Evolutionary conservation across 2,329 filamentous ascomycete genomes (phyloP), one percentile per base, ranked within the genome.

Genomic region (Metarhizium robertsii): DNA sequence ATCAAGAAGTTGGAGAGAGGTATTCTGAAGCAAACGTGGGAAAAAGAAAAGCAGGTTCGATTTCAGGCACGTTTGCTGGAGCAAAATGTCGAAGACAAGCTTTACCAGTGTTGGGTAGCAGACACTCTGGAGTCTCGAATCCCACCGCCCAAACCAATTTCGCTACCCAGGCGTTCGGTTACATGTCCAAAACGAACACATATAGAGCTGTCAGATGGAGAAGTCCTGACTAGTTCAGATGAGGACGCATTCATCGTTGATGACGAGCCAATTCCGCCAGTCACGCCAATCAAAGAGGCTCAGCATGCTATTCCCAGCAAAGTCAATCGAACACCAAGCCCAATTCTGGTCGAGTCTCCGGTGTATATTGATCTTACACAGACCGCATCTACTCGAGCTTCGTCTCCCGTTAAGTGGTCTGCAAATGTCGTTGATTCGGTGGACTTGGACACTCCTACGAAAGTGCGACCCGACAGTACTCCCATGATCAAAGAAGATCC

Each of bases 1-100:
- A 73, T 92, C 34, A 65, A 67, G n/a, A 83, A 78, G 50, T 68
- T 84, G 16, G 75, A 75, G 10, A 62, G 73, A 1, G 76, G 82
- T 20, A 80, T 90, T 38, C 59, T 75, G 25, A 61, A 66, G 1
- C 71, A 78, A 16, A 65, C 74, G 34, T 90, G 85, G 80, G 66
- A 69, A 11, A 79, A 72, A 7, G 70, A 73, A 25, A 62, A 68
- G 1, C 75, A 84, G 14, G 65, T 94, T 14, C 70, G 74, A 30
- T 71, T 69, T 6, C 80, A 83, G 61, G 83, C 45, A 48, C 45
- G 45, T 6, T 48, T 30, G 20, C 45, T 48, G 14, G 20, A 48
- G 25, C 84, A 51, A 69, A 71, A 11, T 78, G 72, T 40, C 71
- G 78, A 81, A 40, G 79, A 87, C 54, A 79, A 80, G 51, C 73